Evolutionary conservation across 2,329 filamentous ascomycete genomes (phyloP), one percentile per base, ranked within the genome.

Genomic region (Diaporthe sp.): DNA sequence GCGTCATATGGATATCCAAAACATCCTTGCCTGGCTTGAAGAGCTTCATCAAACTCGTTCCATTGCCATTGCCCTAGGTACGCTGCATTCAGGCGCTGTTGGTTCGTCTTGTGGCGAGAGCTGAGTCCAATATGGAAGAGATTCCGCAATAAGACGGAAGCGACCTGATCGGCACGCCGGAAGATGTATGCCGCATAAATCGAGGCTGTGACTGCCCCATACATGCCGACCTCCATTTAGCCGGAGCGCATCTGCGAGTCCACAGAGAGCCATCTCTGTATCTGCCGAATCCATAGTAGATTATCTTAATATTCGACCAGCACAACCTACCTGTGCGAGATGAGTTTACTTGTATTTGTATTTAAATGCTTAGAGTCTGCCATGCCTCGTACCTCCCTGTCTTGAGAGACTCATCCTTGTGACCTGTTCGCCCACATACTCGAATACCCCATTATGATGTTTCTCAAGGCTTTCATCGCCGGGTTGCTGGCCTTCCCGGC

Each of bases 391-490:
- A 19, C 15, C 15, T 28, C 15, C 3, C 12, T 51, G 49, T n/a
- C 31, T 9, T 53, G 28, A n/a, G 17, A 42, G 15, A 15, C 19
- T 53, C 70, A 17, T 28, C 25, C 9, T 62, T 22, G 8, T 10
- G 25, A 10, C 17, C 7, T 31, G 13, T 31, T 22, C 17, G 4
- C 22, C 46, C 12, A 28, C 34, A 37, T 51, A 19, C 37, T 22
- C 17, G 46, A 10, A 61, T 6, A 12, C 4, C 42, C 19, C 3
- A 72, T 71, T 22, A 77, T 22, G 44, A 80, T 81, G 79, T 51
- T 81, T 72, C 74, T 80, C 19, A 78, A 75, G 10, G 28, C 78
- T 46, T 67, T 81, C 58, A 46, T 79, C 70, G 65, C 75, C 44
- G 77, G 78, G 77, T 73, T 80, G 69, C 68, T 82, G 69, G 80